Conservation (phyloP, 148 eudicot species). For the Cornus florida region DNA sequence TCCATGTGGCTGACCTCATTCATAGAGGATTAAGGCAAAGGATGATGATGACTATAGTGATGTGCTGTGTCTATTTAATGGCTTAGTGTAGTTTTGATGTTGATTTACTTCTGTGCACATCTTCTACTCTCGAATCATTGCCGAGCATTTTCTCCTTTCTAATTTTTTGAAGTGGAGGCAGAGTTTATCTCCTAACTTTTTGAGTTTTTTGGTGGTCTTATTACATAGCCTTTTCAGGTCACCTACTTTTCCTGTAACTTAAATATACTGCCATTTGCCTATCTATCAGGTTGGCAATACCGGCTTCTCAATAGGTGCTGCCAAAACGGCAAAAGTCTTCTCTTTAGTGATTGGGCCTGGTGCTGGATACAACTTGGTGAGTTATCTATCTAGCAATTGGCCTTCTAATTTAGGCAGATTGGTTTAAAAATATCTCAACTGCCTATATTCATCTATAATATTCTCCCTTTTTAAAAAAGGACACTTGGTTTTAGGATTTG, state of each 20-base stretch:
- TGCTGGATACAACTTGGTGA: slow-evolving; percentile 84
- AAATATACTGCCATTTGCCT: slow-evolving; percentile 1
- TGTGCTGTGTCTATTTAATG: no score
- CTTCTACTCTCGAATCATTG: no score
- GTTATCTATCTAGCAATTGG: slow-evolving; percentile 15
- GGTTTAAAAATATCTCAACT: neutral
- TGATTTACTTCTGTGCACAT: no score
- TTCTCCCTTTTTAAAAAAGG: no score
- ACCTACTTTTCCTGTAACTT: neutral
- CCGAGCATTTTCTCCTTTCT: neutral
- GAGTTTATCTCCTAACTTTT: neutral
- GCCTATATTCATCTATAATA: no score
- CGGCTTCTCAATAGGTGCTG: slow-evolving; percentile 88
- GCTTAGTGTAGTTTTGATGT: no score
- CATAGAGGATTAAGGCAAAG: no score
- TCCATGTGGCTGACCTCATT: no score
- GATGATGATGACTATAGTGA: no score
- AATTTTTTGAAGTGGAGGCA: neutral
- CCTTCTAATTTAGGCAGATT: neutral
- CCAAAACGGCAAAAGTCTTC: slow-evolving; percentile 45
- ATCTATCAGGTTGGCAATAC: slow-evolving; percentile 48
- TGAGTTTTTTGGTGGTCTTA: neutral
- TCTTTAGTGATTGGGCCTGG: slow-evolving; percentile 92
- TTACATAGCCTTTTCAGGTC: neutral
- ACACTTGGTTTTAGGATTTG: no score